Evolutionary conservation across 345 rosid species (phyloP), one percentile per base, ranked within the genome.

Genomic region (Cardamine occulta): DNA sequence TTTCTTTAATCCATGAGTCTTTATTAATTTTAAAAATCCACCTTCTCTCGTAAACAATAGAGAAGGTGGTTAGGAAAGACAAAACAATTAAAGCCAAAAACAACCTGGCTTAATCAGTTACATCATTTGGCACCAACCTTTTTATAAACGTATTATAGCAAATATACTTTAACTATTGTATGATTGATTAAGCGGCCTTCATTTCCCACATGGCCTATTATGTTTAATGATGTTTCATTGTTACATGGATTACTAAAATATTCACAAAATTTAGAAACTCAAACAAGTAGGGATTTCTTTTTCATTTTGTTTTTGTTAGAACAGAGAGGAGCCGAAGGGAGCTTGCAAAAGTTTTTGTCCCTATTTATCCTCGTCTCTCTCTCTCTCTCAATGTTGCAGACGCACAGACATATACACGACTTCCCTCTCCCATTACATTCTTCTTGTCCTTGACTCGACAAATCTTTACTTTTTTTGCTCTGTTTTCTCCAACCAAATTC

Each of bases 81-180:
- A 49, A 54, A 67, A 18, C 63, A 49, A 44, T 51, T 42, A 32
- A 68, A 14, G 29, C 39, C 56, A 52, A 52, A 39, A 75, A 54
- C 74, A 52, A 68, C 74, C 63, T 39, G 63, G 39, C 28, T 42
- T 65, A n/a, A 74, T 57, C 57, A 74, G 26, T 63, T 68, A 61
- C 74, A 61, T 75, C 63, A 75, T 61, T 60, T 68, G 69, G 47
- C 63, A 68, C 56, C 40, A 48, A 35, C 23, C 60, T 23, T 2
- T 3, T 34, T 26, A 17, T 17, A 58, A 68, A 47, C 55, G 39
- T 21, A 53, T 40, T 6, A 47, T 37, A 65, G 6, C 48, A 23
- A 45, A 32, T 62, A 31, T 17, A 68, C 19, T 63, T 19, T 13
- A 68, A 6, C 40, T 3, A 8, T 29, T 39, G 56, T 42, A 52